Evolutionary conservation across 169 alveolate genomes (phyloP).

Genomic region (Plasmodium knowlesi): DNA sequence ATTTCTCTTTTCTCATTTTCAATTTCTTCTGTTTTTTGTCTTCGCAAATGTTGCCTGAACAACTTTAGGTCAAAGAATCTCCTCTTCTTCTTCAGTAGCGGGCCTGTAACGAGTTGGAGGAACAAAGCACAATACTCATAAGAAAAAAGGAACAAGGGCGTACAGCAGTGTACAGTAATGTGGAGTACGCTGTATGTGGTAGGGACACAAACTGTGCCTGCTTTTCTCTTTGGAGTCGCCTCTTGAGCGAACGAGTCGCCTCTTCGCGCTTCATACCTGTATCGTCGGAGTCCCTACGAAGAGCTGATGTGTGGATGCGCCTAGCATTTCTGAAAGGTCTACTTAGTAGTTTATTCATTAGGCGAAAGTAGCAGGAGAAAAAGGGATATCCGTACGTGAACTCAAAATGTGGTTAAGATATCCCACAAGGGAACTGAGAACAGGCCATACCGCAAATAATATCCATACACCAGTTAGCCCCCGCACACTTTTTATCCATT

Average conservation of each 20-base stretch:
- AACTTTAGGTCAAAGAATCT: constrained; percentile 83
- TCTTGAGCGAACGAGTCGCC: neutral
- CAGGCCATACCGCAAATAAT: neutral
- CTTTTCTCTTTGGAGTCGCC: neutral
- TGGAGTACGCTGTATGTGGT: neutral
- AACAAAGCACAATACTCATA: neutral
- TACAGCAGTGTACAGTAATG: neutral
- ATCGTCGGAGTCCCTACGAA: constrained; percentile 60
- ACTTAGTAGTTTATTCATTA: constrained; percentile 30
- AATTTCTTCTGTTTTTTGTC: constrained; percentile 83
- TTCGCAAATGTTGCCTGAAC: constrained; percentile 81
- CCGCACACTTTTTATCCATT: neutral
- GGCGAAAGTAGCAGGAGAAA: neutral
- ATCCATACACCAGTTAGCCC: neutral
- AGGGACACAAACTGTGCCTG: neutral
- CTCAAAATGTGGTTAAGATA: neutral
- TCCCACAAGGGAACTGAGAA: neutral
- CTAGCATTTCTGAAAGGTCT: constrained; percentile 27
- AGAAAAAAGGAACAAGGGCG: neutral
- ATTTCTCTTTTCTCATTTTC: constrained; percentile 82
- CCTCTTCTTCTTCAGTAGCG: constrained; percentile 82
- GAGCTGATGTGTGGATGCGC: constrained; percentile 33
- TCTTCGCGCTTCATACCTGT: constrained; percentile 34
- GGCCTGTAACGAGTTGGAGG: constrained; percentile 72
- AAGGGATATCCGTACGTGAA: neutral